Base-by-base conservation (phyloP, 2,329 filamentous ascomycete species). In the Aspergillus sp. region DNA sequence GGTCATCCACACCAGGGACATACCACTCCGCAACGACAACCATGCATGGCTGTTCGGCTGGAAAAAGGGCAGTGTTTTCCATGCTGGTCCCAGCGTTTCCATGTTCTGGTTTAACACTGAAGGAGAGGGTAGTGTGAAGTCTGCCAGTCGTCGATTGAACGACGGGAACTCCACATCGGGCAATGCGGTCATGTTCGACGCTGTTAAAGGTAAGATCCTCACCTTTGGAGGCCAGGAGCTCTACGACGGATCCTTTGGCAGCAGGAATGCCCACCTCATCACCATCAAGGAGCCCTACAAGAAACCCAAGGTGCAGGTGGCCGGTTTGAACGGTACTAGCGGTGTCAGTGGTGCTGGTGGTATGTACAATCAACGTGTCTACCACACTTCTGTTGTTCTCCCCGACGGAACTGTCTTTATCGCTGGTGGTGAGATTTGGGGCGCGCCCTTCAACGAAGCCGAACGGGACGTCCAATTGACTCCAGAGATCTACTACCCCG, bases 281-380 rank as follows among this genome's bases (percentile, higher is more conserved):
- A 42, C 41, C 41, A 30, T 42, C 12, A 6, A 6, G 1, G 41
- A 42, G 12, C 41, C 41, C 41, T 30, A 9, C 20, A 30, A 27
- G 41, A 7, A 5, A 6, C 41, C 41, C 1, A 5, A 9, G 1
- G 41, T 42, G 15, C 5, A 48, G 9, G 25, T 45, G 7, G 61
- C 73, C 13, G 72, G 75, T 42, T 67, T 67, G 9, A 4, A 39
- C 3, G 37, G 37, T 1, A 12, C 15, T 5, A 58, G 70, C 12
- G 79, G 78, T 12, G 45, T 27, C 4, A n/a, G n/a, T n/a, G n/a
- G n/a, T n/a, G n/a, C n/a, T n/a, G 76, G 79, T 5, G 78, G 78
- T n/a, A 75, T 73, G 67, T 50, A 55, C 13, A 60, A 67, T 52
- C 48, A 61, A 2, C 71, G 76, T 27, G 66, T 64, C 1, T 78